phyloP scores from a whole-genome alignment of 305 asterid genomes.

The Galium porrigens region DNA sequence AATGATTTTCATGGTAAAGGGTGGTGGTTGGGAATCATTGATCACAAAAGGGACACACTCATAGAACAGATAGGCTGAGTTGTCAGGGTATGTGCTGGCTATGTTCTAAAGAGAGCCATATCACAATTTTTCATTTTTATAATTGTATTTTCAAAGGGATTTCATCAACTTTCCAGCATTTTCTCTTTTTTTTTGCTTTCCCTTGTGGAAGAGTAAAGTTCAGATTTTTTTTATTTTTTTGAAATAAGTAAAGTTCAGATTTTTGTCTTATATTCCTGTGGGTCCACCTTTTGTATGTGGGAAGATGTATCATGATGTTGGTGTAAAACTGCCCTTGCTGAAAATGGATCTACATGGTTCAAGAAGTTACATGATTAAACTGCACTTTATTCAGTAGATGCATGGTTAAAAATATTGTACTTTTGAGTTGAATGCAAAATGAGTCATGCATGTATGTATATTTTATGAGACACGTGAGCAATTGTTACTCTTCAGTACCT shows the following conservation, averaged over 20 bases:
- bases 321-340: not conserved
- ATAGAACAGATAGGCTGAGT: slow-evolving; percentile 2
- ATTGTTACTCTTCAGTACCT: not conserved
- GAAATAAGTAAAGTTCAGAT: not conserved
- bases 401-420: not conserved
- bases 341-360: not conserved
- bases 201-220: slow-evolving; percentile 1
- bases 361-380: not conserved
- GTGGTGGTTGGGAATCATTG: slow-evolving; percentile 4
- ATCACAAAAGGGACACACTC: not conserved
- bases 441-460: not conserved
- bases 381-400: not conserved
- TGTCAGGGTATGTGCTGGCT: slow-evolving; percentile 2
- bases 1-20: not conserved
- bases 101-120: not conserved
- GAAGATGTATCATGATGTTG: not conserved
- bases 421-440: not conserved
- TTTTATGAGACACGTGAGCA: not conserved
- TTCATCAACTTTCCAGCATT: slow-evolving; percentile 1
- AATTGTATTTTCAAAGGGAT: not conserved
- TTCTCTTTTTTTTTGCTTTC: not conserved
- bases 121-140: not conserved
- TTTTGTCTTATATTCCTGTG: not conserved
- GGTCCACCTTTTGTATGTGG: not conserved
- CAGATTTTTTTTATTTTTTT: too few species aligned